These are phyloP conservation scores for Amanita muscaria DNA, from an alignment of 768 basidiomycete genomes.

Conservation along the genomic window DNA sequence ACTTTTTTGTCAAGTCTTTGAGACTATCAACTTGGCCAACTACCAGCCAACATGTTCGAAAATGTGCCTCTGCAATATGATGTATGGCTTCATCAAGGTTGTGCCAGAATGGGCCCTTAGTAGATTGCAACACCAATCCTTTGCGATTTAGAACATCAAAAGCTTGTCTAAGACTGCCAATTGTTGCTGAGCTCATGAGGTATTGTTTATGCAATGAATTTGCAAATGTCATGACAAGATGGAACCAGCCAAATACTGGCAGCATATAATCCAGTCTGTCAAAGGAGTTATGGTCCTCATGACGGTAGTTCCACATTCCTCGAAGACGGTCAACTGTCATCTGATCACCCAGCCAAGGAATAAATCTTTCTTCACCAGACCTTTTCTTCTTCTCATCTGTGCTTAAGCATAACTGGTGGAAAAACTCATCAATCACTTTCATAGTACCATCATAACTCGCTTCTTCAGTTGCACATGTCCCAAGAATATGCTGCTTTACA, in stretches of 20 bases:
- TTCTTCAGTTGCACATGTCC: conserved; percentile 27
- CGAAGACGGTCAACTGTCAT: conserved; percentile 30
- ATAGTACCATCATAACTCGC: conserved; percentile 31
- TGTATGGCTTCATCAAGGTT: conserved; percentile 26
- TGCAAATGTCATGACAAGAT: conserved; percentile 30
- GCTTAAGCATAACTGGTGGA: conserved; percentile 19
- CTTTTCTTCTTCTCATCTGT: conserved; percentile 15
- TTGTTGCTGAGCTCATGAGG: conserved; percentile 20
- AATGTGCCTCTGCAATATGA: conserved; percentile 28
- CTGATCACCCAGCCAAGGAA: conserved; percentile 28
- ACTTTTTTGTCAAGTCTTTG: no score
- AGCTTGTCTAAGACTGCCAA: conserved; percentile 19
- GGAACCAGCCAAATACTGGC: conserved; percentile 31
- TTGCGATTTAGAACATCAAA: conserved; percentile 24
- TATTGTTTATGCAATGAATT: conserved; percentile 35
- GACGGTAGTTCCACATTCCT: conserved; percentile 25
- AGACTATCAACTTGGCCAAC: no score
- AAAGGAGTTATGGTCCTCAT: conserved; percentile 30
- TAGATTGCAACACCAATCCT: conserved; percentile 16
- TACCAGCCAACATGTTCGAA: conserved; percentile 19
- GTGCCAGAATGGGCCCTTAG: conserved; percentile 26
- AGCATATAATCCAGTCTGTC: conserved; percentile 29
- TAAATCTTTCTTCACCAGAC: conserved; percentile 15
- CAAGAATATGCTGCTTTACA: conserved; percentile 25
- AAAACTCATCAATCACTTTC: conserved; percentile 23